Conservation (phyloP, 139 green algal species). For the Asterochloris erici region DNA sequence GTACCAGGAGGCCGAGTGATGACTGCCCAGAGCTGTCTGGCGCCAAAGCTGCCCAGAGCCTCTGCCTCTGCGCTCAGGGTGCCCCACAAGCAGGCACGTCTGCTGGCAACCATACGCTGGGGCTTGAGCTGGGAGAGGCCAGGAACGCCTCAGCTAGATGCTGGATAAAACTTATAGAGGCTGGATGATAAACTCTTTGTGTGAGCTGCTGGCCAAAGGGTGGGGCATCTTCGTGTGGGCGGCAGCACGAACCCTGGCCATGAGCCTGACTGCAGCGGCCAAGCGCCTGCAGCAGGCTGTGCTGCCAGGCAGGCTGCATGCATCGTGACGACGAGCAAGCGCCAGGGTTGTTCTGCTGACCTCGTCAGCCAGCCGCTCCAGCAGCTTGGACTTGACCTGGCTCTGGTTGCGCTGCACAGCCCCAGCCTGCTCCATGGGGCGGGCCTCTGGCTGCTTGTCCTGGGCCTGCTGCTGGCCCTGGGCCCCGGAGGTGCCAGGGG, state of each 20-base stretch:
- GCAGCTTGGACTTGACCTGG: slow-evolving; percentile 8
- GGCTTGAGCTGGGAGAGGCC: no score
- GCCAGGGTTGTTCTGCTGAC: neutral
- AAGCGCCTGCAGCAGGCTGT: neutral
- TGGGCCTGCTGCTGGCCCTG: neutral
- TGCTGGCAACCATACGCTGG: no score
- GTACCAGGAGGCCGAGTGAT: neutral
- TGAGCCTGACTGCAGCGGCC: neutral
- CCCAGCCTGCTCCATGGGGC: neutral
- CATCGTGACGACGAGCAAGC: neutral
- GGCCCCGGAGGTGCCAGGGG: no score
- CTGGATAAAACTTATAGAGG: neutral
- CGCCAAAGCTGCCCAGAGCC: neutral
- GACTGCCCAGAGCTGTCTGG: neutral
- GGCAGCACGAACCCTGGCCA: neutral
- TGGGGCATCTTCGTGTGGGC: neutral
- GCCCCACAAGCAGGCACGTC: no score
- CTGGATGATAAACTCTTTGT: neutral
- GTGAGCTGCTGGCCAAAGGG: neutral
- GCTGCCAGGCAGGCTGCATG: neutral
- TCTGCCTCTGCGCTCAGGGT: no score
- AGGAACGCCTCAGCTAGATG: no score
- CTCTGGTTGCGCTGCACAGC: slow-evolving; percentile 9
- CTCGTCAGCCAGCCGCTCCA: slow-evolving; percentile 13
- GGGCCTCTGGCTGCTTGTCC: neutral